Evolutionary conservation across 306 rosid genomes (phyloP).

Genomic region (Quercus aquifolioides): DNA sequence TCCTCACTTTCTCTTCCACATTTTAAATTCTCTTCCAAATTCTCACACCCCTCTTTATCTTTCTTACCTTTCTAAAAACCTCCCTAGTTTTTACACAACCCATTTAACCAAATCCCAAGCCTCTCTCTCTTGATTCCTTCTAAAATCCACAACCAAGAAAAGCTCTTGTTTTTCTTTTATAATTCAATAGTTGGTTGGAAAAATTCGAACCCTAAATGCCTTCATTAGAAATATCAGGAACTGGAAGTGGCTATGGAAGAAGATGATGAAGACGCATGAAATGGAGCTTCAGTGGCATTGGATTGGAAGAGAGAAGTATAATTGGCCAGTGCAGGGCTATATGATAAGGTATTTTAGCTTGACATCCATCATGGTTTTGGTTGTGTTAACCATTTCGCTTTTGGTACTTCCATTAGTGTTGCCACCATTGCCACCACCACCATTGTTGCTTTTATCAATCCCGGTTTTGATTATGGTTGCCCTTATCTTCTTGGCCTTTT

Average conservation of each 20-base stretch:
- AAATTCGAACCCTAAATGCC: too few species aligned
- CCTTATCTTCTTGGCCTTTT: conserved; percentile 6
- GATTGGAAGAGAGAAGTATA: background rate
- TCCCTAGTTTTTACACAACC: background rate
- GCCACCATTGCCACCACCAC: conserved; percentile 27
- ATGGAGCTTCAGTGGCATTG: background rate
- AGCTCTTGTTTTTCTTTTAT: background rate
- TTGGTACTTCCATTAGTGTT: conserved; percentile 15
- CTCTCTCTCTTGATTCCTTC: background rate
- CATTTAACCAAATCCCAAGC: too few species aligned
- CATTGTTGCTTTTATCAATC: conserved; percentile 1
- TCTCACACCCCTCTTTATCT: background rate
- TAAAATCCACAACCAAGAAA: background rate
- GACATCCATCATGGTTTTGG: background rate
- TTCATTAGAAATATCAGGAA: too few species aligned
- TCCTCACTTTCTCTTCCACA: background rate
- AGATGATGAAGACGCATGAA: background rate
- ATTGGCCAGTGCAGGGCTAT: background rate
- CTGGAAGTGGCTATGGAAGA: background rate
- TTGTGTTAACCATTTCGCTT: conserved; percentile 4
- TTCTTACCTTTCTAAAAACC: background rate
- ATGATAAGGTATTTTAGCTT: conserved; percentile 6
- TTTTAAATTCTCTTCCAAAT: background rate
- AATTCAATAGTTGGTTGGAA: too few species aligned
- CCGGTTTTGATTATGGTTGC: conserved; percentile 10